A percentile compares a stretch with the other conserved stretches of the same genome.
Evolutionary conservation across 2,329 filamentous ascomycete species (phyloP).

Genomic region (Pseudogymnoascus sp.): DNA sequence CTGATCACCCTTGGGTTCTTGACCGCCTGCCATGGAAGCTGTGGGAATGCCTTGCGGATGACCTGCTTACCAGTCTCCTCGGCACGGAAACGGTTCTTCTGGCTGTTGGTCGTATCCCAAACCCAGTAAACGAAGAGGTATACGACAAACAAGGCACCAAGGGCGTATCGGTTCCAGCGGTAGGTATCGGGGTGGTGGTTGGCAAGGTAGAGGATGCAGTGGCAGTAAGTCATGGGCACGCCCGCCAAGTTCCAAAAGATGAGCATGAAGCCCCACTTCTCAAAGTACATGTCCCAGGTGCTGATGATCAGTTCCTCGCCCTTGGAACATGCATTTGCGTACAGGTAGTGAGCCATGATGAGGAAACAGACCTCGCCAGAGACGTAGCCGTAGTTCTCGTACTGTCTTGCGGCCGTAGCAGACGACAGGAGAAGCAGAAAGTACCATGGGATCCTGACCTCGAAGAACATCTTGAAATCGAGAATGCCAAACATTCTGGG

Average conservation of each 20-base stretch:
- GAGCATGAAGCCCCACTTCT: slow-evolving; percentile 96
- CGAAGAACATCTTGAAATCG: slow-evolving; percentile 94
- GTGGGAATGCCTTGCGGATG: slow-evolving; percentile 74
- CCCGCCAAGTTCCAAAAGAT: slow-evolving; percentile 97
- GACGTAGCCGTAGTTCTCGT: slow-evolving; percentile 77
- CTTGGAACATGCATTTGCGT: slow-evolving; percentile 87
- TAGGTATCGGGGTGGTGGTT: slow-evolving; percentile 74
- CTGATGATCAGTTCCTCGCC: slow-evolving; percentile 85
- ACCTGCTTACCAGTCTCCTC: slow-evolving; percentile 64
- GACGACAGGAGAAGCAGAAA: slow-evolving; percentile 73
- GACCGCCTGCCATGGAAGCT: slow-evolving; percentile 77
- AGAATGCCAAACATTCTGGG: slow-evolving; percentile 75
- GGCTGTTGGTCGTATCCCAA: slow-evolving; percentile 86
- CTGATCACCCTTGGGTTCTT: slow-evolving; percentile 73
- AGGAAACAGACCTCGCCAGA: slow-evolving; percentile 78
- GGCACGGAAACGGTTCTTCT: slow-evolving; percentile 87
- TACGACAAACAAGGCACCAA: slow-evolving; percentile 55
- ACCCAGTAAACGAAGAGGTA: slow-evolving; percentile 84
- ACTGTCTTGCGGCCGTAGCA: slow-evolving; percentile 72
- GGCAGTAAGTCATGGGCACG: slow-evolving; percentile 85
- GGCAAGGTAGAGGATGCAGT: slow-evolving; percentile 84
- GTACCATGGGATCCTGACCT: slow-evolving; percentile 87
- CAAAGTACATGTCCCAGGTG: slow-evolving; percentile 94
- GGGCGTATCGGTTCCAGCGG: slow-evolving; percentile 62
- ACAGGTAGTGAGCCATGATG: slow-evolving; percentile 82